Conservation (phyloP, 1,284 basidiomycete species). For the Cutaneotrichosporon sp. region DNA sequence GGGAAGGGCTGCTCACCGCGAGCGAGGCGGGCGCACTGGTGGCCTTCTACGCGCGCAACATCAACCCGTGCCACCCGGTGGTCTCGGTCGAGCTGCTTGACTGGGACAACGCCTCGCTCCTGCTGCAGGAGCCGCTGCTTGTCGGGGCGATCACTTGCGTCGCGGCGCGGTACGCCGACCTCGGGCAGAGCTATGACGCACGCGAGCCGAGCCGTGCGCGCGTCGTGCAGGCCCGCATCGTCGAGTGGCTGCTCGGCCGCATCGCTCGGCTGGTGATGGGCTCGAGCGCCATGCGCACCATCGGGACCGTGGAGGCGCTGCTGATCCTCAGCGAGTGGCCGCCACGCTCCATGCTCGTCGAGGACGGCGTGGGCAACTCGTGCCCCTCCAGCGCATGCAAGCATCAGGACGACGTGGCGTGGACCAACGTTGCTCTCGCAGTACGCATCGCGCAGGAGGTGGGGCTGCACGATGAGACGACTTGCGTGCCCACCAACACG, state of each 20-base stretch:
- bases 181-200: conserved; percentile 23
- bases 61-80: conserved; percentile 26
- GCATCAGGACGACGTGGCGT: conserved; percentile 27
- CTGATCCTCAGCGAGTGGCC: conserved; percentile 32
- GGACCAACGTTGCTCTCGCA: conserved; percentile 28
- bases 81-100: conserved; percentile 25
- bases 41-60: conserved; percentile 16
- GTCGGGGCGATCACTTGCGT: conserved; percentile 23
- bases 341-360: conserved; percentile 19
- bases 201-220: conserved; percentile 19
- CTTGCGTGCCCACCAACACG: conserved; percentile 12
- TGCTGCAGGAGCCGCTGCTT: conserved; percentile 24
- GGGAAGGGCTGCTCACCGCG: conserved; percentile 27
- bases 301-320: conserved; percentile 31
- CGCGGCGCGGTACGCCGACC: conserved; percentile 22
- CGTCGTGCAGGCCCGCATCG: conserved; percentile 20
- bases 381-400: conserved; percentile 16
- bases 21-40: conserved; percentile 23
- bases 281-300: conserved; percentile 24
- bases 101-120: conserved; percentile 11
- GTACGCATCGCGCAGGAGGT: conserved; percentile 29
- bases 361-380: conserved; percentile 12
- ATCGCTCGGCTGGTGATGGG: conserved; percentile 26
- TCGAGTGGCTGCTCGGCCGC: conserved; percentile 24
- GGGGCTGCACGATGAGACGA: conserved; percentile 23